Evolutionary conservation across 1,284 basidiomycete genomes (phyloP).

Genomic region (Austropuccinia psidii): DNA sequence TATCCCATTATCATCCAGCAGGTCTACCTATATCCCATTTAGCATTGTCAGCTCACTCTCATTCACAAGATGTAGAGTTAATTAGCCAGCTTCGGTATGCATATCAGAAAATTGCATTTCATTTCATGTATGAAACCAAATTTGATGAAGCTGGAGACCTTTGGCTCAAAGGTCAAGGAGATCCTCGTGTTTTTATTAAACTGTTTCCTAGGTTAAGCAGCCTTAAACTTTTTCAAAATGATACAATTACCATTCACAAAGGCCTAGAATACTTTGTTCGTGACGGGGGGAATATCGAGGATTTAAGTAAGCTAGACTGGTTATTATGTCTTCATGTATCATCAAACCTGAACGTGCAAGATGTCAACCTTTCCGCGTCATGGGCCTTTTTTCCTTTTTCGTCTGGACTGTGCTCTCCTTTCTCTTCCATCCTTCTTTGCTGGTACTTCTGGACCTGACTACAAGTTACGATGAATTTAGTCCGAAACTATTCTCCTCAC

Average conservation of each 20-base stretch:
- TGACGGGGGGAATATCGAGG: conserved; percentile 58
- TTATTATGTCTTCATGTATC: background rate
- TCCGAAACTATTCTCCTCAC: conserved; percentile 78
- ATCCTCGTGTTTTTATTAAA: conserved; percentile 65
- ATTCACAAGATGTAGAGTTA: background rate
- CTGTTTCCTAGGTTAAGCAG: conserved; percentile 66
- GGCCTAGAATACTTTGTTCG: conserved; percentile 64
- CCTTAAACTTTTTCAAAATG: conserved; percentile 47
- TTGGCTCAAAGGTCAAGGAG: conserved; percentile 62
- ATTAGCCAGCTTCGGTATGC: conserved; percentile 61
- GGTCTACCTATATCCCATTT: no score
- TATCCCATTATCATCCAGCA: no score
- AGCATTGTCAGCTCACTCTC: background rate
- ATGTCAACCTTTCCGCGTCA: background rate
- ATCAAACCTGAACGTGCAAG: background rate
- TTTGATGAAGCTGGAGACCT: conserved; percentile 69
- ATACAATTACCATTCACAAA: conserved; percentile 57
- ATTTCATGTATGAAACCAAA: conserved; percentile 61
- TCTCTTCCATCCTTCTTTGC: conserved; percentile 27
- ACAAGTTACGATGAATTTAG: conserved; percentile 73
- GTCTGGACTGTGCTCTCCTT: background rate
- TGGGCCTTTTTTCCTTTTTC: background rate
- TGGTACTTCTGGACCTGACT: conserved; percentile 50
- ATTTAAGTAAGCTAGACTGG: conserved; percentile 61
- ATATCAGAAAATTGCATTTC: conserved; percentile 67